phyloP scores from a whole-genome alignment of 2,329 filamentous ascomycete species.

The Pseudocercospora fijiensis region DNA sequence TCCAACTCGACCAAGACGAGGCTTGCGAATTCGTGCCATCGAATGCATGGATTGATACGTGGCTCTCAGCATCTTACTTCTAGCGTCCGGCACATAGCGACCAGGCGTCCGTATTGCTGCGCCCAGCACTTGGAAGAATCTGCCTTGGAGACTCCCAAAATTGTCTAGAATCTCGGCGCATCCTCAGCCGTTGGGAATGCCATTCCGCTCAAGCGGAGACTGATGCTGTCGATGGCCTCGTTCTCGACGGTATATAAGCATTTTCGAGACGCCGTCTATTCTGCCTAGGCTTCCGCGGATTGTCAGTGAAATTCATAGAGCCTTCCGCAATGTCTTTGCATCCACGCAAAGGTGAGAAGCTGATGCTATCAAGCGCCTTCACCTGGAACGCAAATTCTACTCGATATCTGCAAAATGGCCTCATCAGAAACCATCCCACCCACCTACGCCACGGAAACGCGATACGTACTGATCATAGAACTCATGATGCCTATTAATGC shows the following conservation, averaged over 20 bases:
- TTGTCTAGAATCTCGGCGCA: conserved; percentile 23
- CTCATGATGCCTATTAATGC: conserved; percentile 30
- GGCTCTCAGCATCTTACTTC: not conserved
- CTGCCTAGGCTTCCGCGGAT: not conserved
- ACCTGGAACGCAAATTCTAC: conserved; percentile 43
- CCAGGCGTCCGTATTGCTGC: conserved; percentile 12
- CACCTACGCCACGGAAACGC: too few species aligned
- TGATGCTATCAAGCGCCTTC: conserved; percentile 41
- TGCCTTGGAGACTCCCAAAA: conserved; percentile 16
- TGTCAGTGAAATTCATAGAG: not conserved
- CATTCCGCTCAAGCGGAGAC: conserved; percentile 11
- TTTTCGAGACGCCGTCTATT: conserved; percentile 17
- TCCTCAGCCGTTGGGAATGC: conserved; percentile 16
- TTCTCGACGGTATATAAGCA: conserved; percentile 22
- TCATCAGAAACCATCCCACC: too few species aligned
- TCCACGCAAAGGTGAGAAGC: conserved; percentile 34
- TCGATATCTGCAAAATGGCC: conserved; percentile 27
- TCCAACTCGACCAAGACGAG: conserved; percentile 7
- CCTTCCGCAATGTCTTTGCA: conserved; percentile 5
- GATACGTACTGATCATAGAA: conserved; percentile 43
- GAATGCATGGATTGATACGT: conserved; percentile 18
- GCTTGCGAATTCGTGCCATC: conserved; percentile 16
- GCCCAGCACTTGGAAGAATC: conserved; percentile 18
- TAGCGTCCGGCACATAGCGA: conserved; percentile 6
- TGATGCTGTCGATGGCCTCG: conserved; percentile 14